These are phyloP conservation scores for Leishmania lainsoni DNA, from an alignment of 208 protist species.

Conservation along the genomic window DNA sequence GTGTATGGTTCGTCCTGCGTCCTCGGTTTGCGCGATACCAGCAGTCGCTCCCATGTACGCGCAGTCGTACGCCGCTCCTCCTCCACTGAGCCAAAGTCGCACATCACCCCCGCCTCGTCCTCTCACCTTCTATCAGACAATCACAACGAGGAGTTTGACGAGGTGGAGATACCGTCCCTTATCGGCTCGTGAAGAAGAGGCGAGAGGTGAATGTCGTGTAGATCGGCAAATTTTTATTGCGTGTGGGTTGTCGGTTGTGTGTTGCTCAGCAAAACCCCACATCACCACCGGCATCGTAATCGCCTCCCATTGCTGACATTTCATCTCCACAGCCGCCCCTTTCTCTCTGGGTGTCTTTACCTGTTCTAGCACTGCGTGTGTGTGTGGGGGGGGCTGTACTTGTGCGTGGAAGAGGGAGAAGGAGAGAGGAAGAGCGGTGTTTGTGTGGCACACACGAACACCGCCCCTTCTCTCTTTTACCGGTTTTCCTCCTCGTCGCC, in stretches of 20 bases:
- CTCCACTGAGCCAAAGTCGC: slow-evolving; percentile 4
- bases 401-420: background rate
- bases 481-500: background rate
- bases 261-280: background rate
- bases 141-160: slow-evolving; percentile 20
- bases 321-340: background rate
- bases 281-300: background rate
- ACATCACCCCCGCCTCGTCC: background rate
- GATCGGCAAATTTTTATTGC: background rate
- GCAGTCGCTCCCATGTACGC: background rate
- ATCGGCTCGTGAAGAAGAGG: slow-evolving; percentile 21
- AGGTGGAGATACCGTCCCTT: slow-evolving; percentile 24
- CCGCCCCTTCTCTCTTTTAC: background rate
- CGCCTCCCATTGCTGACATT: background rate
- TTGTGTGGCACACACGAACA: background rate
- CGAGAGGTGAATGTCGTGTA: background rate
- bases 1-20: background rate
- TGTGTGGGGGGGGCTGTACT: background rate
- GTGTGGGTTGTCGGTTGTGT: background rate
- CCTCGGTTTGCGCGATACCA: background rate
- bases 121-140: background rate
- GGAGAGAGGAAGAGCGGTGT: background rate
- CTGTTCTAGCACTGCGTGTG: background rate
- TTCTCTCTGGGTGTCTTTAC: slow-evolving; percentile 1
- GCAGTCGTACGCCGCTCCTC: background rate